Percentiles rank a stretch among this genome's conserved stretches.
Evolutionary conservation across 306 rosid genomes (phyloP).

Genomic region (Cyamopsis tetragonoloba): DNA sequence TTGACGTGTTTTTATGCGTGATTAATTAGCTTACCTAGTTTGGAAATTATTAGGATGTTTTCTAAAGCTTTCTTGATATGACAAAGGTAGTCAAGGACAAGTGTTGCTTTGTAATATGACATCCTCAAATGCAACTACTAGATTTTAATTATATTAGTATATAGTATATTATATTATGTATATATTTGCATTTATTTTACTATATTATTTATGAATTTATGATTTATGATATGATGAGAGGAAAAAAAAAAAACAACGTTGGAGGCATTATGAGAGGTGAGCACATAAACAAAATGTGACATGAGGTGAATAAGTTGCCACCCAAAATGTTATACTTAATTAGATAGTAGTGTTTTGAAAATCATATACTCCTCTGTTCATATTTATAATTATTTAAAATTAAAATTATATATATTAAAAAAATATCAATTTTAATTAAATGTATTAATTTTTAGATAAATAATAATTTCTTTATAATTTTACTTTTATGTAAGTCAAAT

Average conservation of each 20-base stretch:
- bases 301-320: slow-evolving; percentile 13
- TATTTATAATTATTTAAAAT: too few species aligned
- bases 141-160: background rate
- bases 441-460: too few species aligned
- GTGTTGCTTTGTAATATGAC: background rate
- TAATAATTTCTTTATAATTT: too few species aligned
- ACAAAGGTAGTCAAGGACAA: background rate
- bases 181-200: too few species aligned
- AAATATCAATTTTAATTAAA: too few species aligned
- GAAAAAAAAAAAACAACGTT: background rate
- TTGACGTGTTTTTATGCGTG: background rate
- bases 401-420: too few species aligned
- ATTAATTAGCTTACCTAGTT: background rate
- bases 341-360: too few species aligned
- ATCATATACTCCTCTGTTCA: too few species aligned
- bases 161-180: background rate
- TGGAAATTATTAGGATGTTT: background rate
- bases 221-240: too few species aligned
- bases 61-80: background rate
- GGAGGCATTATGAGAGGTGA: background rate
- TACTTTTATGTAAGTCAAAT: too few species aligned
- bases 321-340: background rate
- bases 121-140: slow-evolving; percentile 17
- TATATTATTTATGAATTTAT: too few species aligned
- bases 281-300: slow-evolving; percentile 5